Evolutionary conservation across 148 eudicot genomes (phyloP), one percentile per base, ranked within the genome.

Genomic region (Amaranthus palmeri): DNA sequence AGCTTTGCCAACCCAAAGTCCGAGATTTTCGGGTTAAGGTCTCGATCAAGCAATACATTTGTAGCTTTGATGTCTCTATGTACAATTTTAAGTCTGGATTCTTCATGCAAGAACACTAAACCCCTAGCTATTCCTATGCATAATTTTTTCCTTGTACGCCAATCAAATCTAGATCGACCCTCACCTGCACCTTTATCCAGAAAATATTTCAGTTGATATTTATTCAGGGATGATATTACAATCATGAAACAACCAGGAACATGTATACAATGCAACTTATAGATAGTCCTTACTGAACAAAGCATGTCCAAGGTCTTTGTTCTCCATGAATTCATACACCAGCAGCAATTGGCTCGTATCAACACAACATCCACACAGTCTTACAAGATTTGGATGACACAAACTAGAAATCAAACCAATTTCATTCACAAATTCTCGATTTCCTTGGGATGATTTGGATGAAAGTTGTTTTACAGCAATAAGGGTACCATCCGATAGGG

Each of bases 401-500:
- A 79, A 51, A 40, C 68, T 61, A 57, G 82, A 75, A 36, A 79
- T 79, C 14, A 79, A 43, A 11, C 79, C 83, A 52, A 80, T 62
- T 69, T 80, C 83, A 68, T 68, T 71, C 42, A 75, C 45, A 64
- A 80, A 80, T 67, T 80, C 79, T 61, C 79, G 68, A 44, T 61
- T 71, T 10, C 79, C 82, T 68, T 80, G 82, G 10, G 77, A 75
- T 51, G 82, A 70, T 18, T 47, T 80, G 3, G 79, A 25, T 13
- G 72, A 65, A 14, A 80, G 79, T 63, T 70, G 75, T 68, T 79
- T 80, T 40, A 80, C 82, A 18, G 82, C 82, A 12, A 80, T 58
- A 8, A 10, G 10, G 47, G 51, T 75, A 41, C 82, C 82, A 71
- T 75, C 65, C 54, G 9, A 58, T 40, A 80, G 55, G 55, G 54